These are phyloP conservation scores for Tubosaeta sp. DNA, from an alignment of 768 basidiomycete species.

Conservation along the genomic window DNA sequence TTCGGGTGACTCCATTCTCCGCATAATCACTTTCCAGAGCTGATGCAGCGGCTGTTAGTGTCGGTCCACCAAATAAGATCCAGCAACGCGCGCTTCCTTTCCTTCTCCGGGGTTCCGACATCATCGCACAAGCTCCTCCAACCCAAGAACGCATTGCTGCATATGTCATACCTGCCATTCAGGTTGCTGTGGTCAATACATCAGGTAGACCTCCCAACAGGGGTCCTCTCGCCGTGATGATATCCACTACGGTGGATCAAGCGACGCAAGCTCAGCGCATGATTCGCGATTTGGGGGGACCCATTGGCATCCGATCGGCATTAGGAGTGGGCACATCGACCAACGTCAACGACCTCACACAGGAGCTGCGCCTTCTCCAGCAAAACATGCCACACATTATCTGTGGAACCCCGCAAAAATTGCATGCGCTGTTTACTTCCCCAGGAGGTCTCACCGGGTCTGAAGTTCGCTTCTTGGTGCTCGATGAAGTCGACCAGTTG, in stretches of 20 bases:
- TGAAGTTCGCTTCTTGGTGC: constrained; percentile 88
- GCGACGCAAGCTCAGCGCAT: constrained; percentile 95
- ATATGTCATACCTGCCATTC: constrained; percentile 90
- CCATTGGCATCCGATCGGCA: constrained; percentile 88
- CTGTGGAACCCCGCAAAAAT: constrained; percentile 95
- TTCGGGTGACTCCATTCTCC: constrained; percentile 69
- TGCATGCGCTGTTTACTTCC: constrained; percentile 85
- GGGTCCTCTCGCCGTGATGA: constrained; percentile 83
- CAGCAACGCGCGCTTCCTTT: constrained; percentile 96
- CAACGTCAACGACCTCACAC: constrained; percentile 53
- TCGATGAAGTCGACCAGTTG: constrained; percentile 97
- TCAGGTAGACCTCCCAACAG: constrained; percentile 53
- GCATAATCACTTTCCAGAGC: constrained; percentile 3
- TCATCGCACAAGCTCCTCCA: constrained; percentile 97
- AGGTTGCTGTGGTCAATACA: constrained; percentile 69
- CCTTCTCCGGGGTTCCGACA: constrained; percentile 88
- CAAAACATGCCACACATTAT: constrained; percentile 94
- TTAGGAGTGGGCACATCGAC: constrained; percentile 80
- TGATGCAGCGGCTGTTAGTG: constrained; percentile 42
- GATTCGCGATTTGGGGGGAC: constrained; percentile 90
- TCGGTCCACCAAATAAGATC: constrained; percentile 98
- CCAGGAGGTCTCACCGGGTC: constrained; percentile 73
- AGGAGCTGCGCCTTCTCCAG: constrained; percentile 79
- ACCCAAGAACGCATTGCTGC: constrained; percentile 98
- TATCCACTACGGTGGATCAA: constrained; percentile 98